phyloP scores from a whole-genome alignment of 768 basidiomycete species.

The Gymnopilus dilepis region DNA sequence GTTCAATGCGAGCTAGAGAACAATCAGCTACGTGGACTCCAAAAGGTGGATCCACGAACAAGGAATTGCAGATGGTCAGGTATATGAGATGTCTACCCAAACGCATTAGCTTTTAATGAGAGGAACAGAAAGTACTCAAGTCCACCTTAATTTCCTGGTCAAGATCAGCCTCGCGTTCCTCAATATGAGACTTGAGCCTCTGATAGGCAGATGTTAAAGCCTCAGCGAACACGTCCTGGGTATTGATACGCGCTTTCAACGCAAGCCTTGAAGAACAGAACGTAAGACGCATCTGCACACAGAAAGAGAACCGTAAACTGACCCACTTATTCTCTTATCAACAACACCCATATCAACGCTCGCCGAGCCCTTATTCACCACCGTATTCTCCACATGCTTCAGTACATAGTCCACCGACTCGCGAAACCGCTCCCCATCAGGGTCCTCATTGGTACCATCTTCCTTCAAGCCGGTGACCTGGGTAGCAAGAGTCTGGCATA shows the following conservation, averaged over 20 bases:
- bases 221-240: constrained; percentile 61
- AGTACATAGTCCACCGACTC: constrained; percentile 59
- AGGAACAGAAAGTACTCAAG: not conserved
- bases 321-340: constrained; percentile 67
- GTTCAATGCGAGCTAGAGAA: constrained; percentile 59
- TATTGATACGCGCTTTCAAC: constrained; percentile 74
- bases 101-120: constrained; percentile 6
- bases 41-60: constrained; percentile 42
- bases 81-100: constrained; percentile 57
- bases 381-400: constrained; percentile 62
- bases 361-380: constrained; percentile 57
- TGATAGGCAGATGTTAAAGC: constrained; percentile 61
- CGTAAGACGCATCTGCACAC: constrained; percentile 12
- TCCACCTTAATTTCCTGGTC: constrained; percentile 70
- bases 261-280: constrained; percentile 48
- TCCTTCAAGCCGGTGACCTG: constrained; percentile 58
- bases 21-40: not conserved
- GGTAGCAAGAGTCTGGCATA: constrained; percentile 57
- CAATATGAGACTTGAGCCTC: constrained; percentile 54
- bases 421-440: constrained; percentile 44
- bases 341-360: constrained; percentile 61
- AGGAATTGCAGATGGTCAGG: constrained; percentile 78
- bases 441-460: constrained; percentile 44
- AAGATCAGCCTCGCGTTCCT: constrained; percentile 56
- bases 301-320: constrained; percentile 26